Evolutionary conservation across 83 land plant genomes (phyloP), one percentile per base, ranked within the genome.

Genomic region (Picea abies): DNA sequence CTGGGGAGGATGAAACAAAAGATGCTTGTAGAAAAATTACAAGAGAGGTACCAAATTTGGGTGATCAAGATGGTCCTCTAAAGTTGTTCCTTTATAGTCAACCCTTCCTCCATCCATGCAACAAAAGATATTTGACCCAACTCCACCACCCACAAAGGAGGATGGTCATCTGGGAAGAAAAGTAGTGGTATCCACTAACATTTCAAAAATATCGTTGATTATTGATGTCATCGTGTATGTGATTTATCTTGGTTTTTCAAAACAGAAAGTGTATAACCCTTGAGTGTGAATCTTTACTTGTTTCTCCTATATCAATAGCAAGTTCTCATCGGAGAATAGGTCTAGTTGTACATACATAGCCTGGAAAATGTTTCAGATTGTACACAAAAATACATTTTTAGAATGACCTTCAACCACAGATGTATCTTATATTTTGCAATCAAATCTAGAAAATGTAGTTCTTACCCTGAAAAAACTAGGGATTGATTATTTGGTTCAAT

Each of bases 21-120:
- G 89, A 85, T 80, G 89, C 89, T 14, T 89, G 91, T 67, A 76
- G 85, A 82, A 89, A 86, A 80, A 89, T 89, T 67, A 61, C 82
- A 22, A 67, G 82, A 44, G 89, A 89, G 80, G 79, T 89, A 41
- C 89, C 87, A 75, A 86, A 86, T 75, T 64, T 86, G 22, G 91
- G 91, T 23, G 89, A 86, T 52, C 86, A 87, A 62, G 90, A 81
- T 71, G 91, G 89, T 12, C 86, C 91, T 29, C 29, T 29, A 29
- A 29, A 29, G 29, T 29, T 29, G 29, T 29, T 29, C 29, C 29
- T 29, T 29, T 87, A 22, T 89, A 86, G 58, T 89, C 91, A 19
- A 86, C 91, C 11, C 82, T 89, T 22, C 91, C 89, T 56, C 91
- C 89, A 32, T 76, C 91, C 16, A 86, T 89, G 91, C 89, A 89